Base-by-base conservation (phyloP, 2,329 filamentous ascomycete species). In the Ophiosphaerella herpotricha region DNA sequence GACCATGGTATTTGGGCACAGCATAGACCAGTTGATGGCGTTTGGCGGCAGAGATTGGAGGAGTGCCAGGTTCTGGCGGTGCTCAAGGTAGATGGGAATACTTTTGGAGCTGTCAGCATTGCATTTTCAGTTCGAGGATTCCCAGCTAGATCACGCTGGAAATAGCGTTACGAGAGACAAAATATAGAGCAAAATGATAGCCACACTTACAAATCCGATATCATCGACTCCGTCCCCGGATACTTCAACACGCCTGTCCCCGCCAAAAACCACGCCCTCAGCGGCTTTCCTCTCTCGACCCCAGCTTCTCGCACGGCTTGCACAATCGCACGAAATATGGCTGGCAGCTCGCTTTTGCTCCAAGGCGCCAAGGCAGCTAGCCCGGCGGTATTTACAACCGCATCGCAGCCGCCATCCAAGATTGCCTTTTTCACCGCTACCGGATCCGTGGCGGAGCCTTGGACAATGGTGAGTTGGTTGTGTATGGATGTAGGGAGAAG, bases 311-410 rank as follows among this genome's bases (percentile, higher is more conserved):
- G 23, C 13, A 67, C 72, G 5, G 61, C 72, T 41, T 70, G 57
- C 7, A 70, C 41, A 3, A 75, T 71, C 6, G 75, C 66, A 26
- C 50, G 58, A 45, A 74, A 72, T 47, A 77, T 75, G 18, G 57
- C 64, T 6, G 74, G 68, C 37, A 76, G 48, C 5, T 72, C 56
- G 41, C 64, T 70, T 41, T 70, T 67, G 26, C 67, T 54, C 73
- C 75, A 75, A 3, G 74, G 70, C 34, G 68, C 47, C 16, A 75
- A 29, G n/a, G 68, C 70, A 21, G 72, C 70, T 31, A 73, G 55
- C 5, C 75, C 75, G 5, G 75, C 76, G 3, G 72, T 68, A 46
- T 71, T 74, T 47, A 78, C 58, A 16, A 78, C 65, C 9, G 66
- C 74, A 50, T 77, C 71, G 52, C 75, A 76, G 37, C 64, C 50